Percentiles rank a stretch among this genome's conserved stretches.
Conservation (phyloP, 1,139 yeast genomes). For the Debaryomycetaceae sp. region DNA sequence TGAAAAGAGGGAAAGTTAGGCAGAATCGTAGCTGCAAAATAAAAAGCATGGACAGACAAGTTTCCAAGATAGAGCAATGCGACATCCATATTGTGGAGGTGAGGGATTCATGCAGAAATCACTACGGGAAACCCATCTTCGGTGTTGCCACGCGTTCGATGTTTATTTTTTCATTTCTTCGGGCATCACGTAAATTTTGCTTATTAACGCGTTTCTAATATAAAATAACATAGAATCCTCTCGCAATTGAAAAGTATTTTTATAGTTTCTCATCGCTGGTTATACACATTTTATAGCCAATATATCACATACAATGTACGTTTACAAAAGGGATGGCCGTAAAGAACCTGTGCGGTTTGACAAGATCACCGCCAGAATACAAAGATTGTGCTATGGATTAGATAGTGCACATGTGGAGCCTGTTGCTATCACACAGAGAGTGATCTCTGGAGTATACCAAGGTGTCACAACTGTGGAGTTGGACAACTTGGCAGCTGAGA, state of each 20-base stretch:
- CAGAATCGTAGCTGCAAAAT: too few relatives aligned
- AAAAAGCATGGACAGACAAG: too few relatives aligned
- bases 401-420: constrained; percentile 84
- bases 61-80: too few relatives aligned
- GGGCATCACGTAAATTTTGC: neutral
- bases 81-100: too few relatives aligned
- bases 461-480: constrained; percentile 95
- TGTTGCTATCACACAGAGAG: constrained; percentile 84
- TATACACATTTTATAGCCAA: neutral
- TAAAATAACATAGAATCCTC: neutral
- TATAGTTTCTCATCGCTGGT: neutral
- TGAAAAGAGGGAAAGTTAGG: too few relatives aligned
- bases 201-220: neutral
- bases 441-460: constrained; percentile 87
- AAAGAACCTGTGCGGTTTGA: constrained; percentile 85
- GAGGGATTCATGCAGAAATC: too few relatives aligned
- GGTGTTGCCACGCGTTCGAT: neutral
- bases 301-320: constrained; percentile 35
- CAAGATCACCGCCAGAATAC: constrained; percentile 51
- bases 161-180: neutral
- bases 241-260: too few relatives aligned
- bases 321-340: constrained; percentile 68
- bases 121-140: neutral
- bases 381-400: constrained; percentile 70
- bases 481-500: constrained; percentile 92